Conservation (phyloP, 306 rosid genomes). For the Vigna angularis region DNA sequence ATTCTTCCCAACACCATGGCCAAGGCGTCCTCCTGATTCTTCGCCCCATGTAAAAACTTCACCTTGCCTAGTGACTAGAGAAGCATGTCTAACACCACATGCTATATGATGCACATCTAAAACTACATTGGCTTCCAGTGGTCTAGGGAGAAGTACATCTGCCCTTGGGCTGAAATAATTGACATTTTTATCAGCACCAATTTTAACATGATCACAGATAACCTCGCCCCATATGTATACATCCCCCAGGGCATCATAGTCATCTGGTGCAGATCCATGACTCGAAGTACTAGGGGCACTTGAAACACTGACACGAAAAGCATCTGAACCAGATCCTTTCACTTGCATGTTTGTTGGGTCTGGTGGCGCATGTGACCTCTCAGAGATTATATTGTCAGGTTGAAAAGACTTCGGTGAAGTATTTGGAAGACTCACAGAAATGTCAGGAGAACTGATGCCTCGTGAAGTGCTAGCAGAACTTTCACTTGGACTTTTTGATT, state of each 20-base stretch:
- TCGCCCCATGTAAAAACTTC: conserved; percentile 98
- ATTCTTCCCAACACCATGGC: conserved; percentile 95
- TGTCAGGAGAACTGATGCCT: conserved; percentile 81
- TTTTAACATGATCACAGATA: conserved; percentile 72
- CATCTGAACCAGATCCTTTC: conserved; percentile 94
- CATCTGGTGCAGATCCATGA: conserved; percentile 97
- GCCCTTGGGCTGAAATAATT: conserved; percentile 65
- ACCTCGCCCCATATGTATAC: conserved; percentile 98
- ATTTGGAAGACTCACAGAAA: conserved; percentile 60
- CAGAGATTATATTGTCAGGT: conserved; percentile 65
- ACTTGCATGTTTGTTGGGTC: conserved; percentile 87
- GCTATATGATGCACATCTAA: conserved; percentile 91
- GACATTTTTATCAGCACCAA: conserved; percentile 73
- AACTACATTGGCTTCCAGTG: conserved; percentile 84
- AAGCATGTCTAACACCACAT: conserved; percentile 94
- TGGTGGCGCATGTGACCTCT: conserved; percentile 79
- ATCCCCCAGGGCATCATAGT: conserved; percentile 95
- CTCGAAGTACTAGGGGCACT: conserved; percentile 99
- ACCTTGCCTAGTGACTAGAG: conserved; percentile 95
- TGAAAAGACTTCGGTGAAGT: conserved; percentile 65
- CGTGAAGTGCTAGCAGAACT: conserved; percentile 73
- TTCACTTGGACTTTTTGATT: conserved; percentile 81
- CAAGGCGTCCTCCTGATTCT: conserved; percentile 99
- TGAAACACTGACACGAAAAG: conserved; percentile 96
- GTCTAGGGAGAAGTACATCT: conserved; percentile 93